phyloP scores from a whole-genome alignment of 2,329 filamentous ascomycete species.

The Sporothrix euskadiensis region DNA sequence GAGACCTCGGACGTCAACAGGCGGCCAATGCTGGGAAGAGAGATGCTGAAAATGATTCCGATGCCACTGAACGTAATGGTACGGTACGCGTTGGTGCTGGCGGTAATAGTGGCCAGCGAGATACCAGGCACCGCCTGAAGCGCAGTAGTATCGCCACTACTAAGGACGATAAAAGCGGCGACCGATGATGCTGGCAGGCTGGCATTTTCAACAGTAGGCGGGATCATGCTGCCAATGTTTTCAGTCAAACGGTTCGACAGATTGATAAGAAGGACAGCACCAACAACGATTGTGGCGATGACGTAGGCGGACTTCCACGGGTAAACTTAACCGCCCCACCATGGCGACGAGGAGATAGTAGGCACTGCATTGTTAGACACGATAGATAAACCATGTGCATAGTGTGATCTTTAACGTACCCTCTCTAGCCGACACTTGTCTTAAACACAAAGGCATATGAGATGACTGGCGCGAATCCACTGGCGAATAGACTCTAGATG shows the following conservation, averaged over 20 bases:
- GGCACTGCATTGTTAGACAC: not conserved
- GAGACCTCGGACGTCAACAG: conserved; percentile 40
- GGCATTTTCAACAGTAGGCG: conserved; percentile 40
- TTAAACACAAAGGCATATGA: conserved; percentile 36
- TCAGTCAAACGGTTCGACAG: conserved; percentile 39
- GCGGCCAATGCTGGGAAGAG: conserved; percentile 41
- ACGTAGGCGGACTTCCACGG: conserved; percentile 39
- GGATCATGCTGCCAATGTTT: conserved; percentile 39
- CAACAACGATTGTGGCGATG: conserved; percentile 35
- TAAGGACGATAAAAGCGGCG: conserved; percentile 41
- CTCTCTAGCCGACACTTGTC: conserved; percentile 37
- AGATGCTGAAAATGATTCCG: conserved; percentile 38
- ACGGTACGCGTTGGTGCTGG: conserved; percentile 38
- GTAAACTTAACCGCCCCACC: conserved; percentile 40
- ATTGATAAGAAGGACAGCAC: conserved; percentile 26
- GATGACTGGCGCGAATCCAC: conserved; percentile 37
- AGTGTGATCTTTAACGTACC: not conserved
- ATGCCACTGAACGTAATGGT: conserved; percentile 42
- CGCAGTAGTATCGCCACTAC: conserved; percentile 31
- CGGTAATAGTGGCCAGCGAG: conserved; percentile 37
- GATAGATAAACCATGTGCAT: not conserved
- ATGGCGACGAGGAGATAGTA: conserved; percentile 39
- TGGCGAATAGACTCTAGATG: conserved; percentile 38
- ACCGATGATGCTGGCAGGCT: conserved; percentile 43
- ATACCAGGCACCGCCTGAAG: conserved; percentile 39